Conservation (phyloP, 2,329 filamentous ascomycete species). For the Phaeosphaeria sp. region DNA sequence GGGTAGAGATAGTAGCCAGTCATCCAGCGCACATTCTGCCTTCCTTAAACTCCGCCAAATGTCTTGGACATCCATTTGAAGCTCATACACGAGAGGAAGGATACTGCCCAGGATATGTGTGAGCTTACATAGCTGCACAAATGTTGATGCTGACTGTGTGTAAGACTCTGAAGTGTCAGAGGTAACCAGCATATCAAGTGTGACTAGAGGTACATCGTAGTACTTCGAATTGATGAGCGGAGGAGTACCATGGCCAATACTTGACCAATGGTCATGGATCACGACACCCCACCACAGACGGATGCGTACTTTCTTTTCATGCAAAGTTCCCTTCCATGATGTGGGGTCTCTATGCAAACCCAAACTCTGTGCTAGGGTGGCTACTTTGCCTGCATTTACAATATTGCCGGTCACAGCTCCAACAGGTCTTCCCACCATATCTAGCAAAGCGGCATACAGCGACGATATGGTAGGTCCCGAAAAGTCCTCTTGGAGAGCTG, state of each 20-base stretch:
- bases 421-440: slow-evolving; percentile 27
- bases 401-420: slow-evolving; percentile 26
- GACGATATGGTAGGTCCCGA: slow-evolving; percentile 28
- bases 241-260: slow-evolving; percentile 27
- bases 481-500: slow-evolving; percentile 27
- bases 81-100: slow-evolving; percentile 22
- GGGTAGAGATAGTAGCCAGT: slow-evolving; percentile 18
- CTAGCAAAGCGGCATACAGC: slow-evolving; percentile 21
- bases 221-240: slow-evolving; percentile 19
- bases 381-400: slow-evolving; percentile 25
- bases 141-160: slow-evolving; percentile 5
- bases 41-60: slow-evolving; percentile 14
- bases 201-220: slow-evolving; percentile 21
- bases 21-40: slow-evolving; percentile 16
- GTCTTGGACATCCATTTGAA: slow-evolving; percentile 8
- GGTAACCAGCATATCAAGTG: background rate
- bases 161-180: background rate
- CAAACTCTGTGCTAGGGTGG: slow-evolving; percentile 26
- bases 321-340: slow-evolving; percentile 15
- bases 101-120: slow-evolving; percentile 24
- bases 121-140: slow-evolving; percentile 22
- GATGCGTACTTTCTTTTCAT: slow-evolving; percentile 26
- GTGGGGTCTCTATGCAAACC: slow-evolving; percentile 24
- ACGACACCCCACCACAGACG: slow-evolving; percentile 29
- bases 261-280: slow-evolving; percentile 31